A percentile compares a stretch with the other conserved stretches of the same genome.
Evolutionary conservation across 371 early-diverging fungal species (phyloP).

Genomic region (Massospora cicadina): DNA sequence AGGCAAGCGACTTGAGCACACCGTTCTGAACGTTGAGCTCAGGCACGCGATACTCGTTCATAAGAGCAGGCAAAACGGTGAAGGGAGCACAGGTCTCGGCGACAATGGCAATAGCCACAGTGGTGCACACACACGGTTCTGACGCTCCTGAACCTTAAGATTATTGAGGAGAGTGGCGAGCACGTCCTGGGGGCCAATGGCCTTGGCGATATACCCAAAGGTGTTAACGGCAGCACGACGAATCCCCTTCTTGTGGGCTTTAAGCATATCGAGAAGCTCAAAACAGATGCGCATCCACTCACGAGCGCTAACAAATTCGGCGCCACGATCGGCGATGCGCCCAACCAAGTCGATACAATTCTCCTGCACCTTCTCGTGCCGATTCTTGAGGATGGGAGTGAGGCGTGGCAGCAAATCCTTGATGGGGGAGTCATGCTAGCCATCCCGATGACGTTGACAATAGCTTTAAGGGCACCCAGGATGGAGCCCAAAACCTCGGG

Average conservation of each 20-base stretch:
- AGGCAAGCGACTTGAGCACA: slow-evolving; percentile 83
- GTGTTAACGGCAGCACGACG: slow-evolving; percentile 91
- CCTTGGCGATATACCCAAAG: slow-evolving; percentile 95
- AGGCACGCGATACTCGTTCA: slow-evolving; percentile 97
- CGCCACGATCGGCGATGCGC: slow-evolving; percentile 93
- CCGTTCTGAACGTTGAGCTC: slow-evolving; percentile 97
- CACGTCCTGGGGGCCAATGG: slow-evolving; percentile 98
- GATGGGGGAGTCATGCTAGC: slow-evolving; percentile 91
- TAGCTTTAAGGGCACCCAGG: slow-evolving; percentile 71
- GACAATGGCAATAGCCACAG: slow-evolving; percentile 90
- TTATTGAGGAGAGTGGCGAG: slow-evolving; percentile 91
- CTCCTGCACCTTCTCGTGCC: slow-evolving; percentile 95
- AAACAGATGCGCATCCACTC: slow-evolving; percentile 99
- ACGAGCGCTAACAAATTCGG: slow-evolving; percentile 91
- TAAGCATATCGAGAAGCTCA: slow-evolving; percentile 86
- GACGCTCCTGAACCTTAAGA: slow-evolving; percentile 95
- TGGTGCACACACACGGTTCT: slow-evolving; percentile 96
- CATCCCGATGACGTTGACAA: slow-evolving; percentile 96
- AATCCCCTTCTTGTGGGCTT: slow-evolving; percentile 90
- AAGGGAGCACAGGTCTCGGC: slow-evolving; percentile 93
- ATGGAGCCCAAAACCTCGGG: slow-evolving; percentile 94
- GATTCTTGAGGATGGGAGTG: slow-evolving; percentile 90
- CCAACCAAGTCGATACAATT: slow-evolving; percentile 85
- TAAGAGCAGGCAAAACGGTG: slow-evolving; percentile 90
- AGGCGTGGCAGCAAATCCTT: slow-evolving; percentile 89